Base-by-base conservation (phyloP, 306 rosid species). In the Trifolium pratense region DNA sequence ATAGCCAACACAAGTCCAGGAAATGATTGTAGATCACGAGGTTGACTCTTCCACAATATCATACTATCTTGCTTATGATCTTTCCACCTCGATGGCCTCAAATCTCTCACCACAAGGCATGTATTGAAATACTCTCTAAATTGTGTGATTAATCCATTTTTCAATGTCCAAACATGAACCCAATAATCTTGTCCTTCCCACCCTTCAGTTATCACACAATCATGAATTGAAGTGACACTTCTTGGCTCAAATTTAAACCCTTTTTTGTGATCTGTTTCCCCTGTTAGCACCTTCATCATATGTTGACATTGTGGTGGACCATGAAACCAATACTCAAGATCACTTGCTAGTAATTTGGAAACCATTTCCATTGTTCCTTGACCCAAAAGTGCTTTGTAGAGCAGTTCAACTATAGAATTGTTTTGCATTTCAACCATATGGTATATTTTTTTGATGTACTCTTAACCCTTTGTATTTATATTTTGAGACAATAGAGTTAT, bases 251-350 rank as follows among this genome's bases (percentile, higher is more conserved):
- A 91, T 70, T 67, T 55, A 84, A 93, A 93, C 39, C 74, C 92
- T 1, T 62, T 60, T 60, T 72, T 78, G 80, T 65, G 72, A 3
- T 79, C 58, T 11, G 77, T 75, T 62, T 86, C 93, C 2, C 96
- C 98, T 0, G 97, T 93, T 6, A 93, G 90, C 77, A 88, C 80
- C 75, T 68, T 79, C 98, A 89, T 93, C 98, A 93, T 93, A 88
- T 93, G 96, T 46, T 93, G 89, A 81, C 97, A 83, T 34, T 80
- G 65, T 3, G 94, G 98, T 3, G 98, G 98, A 1, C 98, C 98
- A 48, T 93, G 98, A 88, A 91, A 93, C 97, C 98, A 93, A 89
- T 89, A 93, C 56, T 89, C 97, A 2, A 93, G 87, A 70, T 91
- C 98, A 52, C 80, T 73, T 7, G 94, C 91, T 29, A 91, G 73